Conservation (phyloP, 2,329 filamentous ascomycete genomes). For the Ophiocordyceps australis region DNA sequence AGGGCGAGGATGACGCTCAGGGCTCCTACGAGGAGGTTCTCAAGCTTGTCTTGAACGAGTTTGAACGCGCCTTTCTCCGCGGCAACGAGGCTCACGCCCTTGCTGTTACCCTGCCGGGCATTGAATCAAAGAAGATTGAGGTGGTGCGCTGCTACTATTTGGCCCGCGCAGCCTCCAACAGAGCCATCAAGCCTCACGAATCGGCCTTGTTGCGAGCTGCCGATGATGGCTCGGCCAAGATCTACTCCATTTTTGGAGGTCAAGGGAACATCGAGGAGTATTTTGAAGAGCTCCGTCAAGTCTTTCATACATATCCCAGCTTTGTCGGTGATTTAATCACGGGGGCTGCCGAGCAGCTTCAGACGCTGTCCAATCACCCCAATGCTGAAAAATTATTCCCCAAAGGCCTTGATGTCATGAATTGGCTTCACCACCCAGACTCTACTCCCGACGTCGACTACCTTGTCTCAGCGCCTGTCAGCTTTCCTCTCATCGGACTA, state of each 20-base stretch:
- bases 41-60: constrained; percentile 85
- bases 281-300: constrained; percentile 87
- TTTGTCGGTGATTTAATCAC: constrained; percentile 77
- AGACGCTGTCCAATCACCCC: constrained; percentile 64
- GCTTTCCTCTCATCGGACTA: constrained; percentile 86
- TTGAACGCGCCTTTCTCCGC: constrained; percentile 83
- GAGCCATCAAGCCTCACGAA: constrained; percentile 80
- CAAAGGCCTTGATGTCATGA: constrained; percentile 89
- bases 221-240: constrained; percentile 61
- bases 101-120: constrained; percentile 71
- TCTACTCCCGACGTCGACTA: constrained; percentile 89
- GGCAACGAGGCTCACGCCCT: constrained; percentile 95
- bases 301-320: constrained; percentile 79
- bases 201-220: constrained; percentile 84
- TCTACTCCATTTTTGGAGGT: constrained; percentile 91
- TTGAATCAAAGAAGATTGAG: constrained; percentile 78
- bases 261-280: constrained; percentile 99
- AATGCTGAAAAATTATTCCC: constrained; percentile 88
- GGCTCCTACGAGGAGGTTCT: constrained; percentile 86
- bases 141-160: constrained; percentile 86
- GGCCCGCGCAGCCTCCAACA: constrained; percentile 65
- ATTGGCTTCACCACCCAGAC: constrained; percentile 80
- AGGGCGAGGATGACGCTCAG: constrained; percentile 76
- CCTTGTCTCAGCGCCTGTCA: constrained; percentile 84
- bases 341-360: constrained; percentile 71